These are phyloP conservation scores for Begonia fuchsioides DNA, from an alignment of 306 rosid species.

Conservation along the genomic window DNA sequence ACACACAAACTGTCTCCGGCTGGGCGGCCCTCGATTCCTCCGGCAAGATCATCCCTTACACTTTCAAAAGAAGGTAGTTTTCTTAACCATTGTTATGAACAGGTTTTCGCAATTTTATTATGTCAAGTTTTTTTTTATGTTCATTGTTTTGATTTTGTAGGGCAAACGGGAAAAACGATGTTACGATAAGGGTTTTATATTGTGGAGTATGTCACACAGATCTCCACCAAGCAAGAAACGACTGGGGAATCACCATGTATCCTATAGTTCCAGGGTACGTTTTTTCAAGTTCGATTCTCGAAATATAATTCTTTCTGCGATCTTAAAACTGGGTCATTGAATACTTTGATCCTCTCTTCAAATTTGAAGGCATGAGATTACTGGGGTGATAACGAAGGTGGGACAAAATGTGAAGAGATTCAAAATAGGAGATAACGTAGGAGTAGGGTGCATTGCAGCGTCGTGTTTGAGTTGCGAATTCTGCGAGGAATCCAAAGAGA, in stretches of 20 bases:
- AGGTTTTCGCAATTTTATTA: no score
- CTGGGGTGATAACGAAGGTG: conserved; percentile 45
- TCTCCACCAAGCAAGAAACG: conserved; percentile 38
- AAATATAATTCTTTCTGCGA: no score
- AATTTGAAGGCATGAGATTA: conserved; percentile 43
- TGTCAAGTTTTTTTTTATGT: no score
- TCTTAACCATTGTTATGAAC: background rate
- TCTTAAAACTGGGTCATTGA: no score
- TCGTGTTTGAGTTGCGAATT: conserved; percentile 49
- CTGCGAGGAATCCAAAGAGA: conserved; percentile 35
- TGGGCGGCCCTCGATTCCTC: conserved; percentile 86
- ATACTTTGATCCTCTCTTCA: no score
- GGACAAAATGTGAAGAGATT: conserved; percentile 50
- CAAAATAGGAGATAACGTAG: conserved; percentile 48
- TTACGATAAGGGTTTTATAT: conserved; percentile 37
- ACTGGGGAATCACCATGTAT: conserved; percentile 72
- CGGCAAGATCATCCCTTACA: conserved; percentile 42
- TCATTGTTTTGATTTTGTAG: conserved; percentile 15
- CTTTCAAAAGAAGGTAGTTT: conserved; percentile 28
- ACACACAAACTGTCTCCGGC: conserved; percentile 52
- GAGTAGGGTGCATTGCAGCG: conserved; percentile 64
- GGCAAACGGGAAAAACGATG: conserved; percentile 49
- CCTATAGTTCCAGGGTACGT: conserved; percentile 63
- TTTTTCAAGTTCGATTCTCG: background rate
- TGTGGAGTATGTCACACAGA: conserved; percentile 84